Conservation (phyloP, 2,329 filamentous ascomycete species). For the Gnomoniopsis smithogilvyi region DNA sequence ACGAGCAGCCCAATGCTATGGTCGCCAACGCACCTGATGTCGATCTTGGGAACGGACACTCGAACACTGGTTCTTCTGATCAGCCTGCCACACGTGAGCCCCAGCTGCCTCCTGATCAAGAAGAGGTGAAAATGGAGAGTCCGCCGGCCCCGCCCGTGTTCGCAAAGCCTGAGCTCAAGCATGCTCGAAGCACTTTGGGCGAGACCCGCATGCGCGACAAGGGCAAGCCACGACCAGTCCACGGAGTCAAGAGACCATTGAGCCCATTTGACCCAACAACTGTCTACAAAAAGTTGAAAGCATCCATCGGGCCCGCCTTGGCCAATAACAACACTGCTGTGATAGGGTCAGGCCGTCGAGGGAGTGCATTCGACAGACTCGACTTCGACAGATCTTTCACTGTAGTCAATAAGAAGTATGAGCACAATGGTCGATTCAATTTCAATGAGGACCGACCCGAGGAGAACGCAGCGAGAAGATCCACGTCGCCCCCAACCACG, state of each 20-base stretch:
- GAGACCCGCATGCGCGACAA: slow-evolving; percentile 31
- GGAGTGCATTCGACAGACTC: slow-evolving; percentile 52
- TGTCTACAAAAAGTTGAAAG: slow-evolving; percentile 55
- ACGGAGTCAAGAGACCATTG: slow-evolving; percentile 44
- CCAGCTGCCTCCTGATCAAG: slow-evolving; percentile 18
- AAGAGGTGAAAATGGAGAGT: slow-evolving; percentile 9
- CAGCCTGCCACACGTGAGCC: slow-evolving; percentile 20
- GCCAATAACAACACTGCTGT: slow-evolving; percentile 21
- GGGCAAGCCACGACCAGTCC: slow-evolving; percentile 26
- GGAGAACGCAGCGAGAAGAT: slow-evolving; percentile 25
- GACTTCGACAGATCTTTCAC: slow-evolving; percentile 51
- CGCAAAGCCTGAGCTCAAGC: slow-evolving; percentile 57
- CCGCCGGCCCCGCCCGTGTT: slow-evolving; percentile 37
- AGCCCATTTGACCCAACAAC: slow-evolving; percentile 58
- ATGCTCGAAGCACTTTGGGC: slow-evolving; percentile 53
- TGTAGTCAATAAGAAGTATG: slow-evolving; percentile 56
- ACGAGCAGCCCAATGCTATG: slow-evolving; percentile 49
- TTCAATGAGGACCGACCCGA: slow-evolving; percentile 34
- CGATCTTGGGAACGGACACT: slow-evolving; percentile 22
- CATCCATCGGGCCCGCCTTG: slow-evolving; percentile 36
- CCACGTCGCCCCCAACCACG: slow-evolving; percentile 39
- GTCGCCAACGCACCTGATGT: slow-evolving; percentile 35
- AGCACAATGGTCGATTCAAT: slow-evolving; percentile 53
- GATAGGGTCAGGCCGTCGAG: slow-evolving; percentile 30
- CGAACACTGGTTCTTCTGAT: slow-evolving; percentile 13